A percentile compares a stretch with the other conserved stretches of the same genome.
Evolutionary conservation across 495 filamentous ascomycete genomes (phyloP).

Genomic region (Penicillium chermesinum): DNA sequence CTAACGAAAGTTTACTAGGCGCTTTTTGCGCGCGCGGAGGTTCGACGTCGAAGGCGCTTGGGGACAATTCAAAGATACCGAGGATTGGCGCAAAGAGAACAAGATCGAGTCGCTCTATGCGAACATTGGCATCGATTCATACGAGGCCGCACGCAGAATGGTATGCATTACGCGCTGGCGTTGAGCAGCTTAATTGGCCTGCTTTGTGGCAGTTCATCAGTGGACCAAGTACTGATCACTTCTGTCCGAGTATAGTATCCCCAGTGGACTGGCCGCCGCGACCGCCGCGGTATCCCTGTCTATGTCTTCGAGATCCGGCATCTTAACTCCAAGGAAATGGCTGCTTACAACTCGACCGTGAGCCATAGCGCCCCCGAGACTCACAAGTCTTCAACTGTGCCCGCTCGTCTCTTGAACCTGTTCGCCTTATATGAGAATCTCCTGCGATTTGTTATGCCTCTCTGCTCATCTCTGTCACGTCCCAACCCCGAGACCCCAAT

Average conservation of each 20-base stretch:
- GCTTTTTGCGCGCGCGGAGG: constrained; percentile 72
- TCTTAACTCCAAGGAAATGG: constrained; percentile 72
- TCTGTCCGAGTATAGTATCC: constrained; percentile 60
- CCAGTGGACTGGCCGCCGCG: constrained; percentile 85
- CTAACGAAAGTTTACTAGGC: constrained; percentile 44
- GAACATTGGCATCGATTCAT: constrained; percentile 75
- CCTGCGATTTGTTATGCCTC: constrained; percentile 77
- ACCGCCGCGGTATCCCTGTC: constrained; percentile 82
- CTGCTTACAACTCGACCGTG: constrained; percentile 63
- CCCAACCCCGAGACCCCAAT: constrained; percentile 70
- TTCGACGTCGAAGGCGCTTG: constrained; percentile 71
- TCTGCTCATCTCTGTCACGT: constrained; percentile 70
- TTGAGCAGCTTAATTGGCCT: background rate
- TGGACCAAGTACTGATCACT: too few species aligned
- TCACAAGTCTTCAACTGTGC: constrained; percentile 44
- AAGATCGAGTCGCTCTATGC: constrained; percentile 67
- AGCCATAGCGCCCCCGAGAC: constrained; percentile 55
- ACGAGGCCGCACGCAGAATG: constrained; percentile 70
- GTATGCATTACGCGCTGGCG: constrained; percentile 38
- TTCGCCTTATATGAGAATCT: constrained; percentile 89
- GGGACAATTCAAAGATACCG: constrained; percentile 80
- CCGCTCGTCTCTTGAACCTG: constrained; percentile 65
- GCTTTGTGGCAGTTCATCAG: background rate
- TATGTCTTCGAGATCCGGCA: constrained; percentile 84
- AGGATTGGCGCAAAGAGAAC: constrained; percentile 80